Conservation (phyloP, 2,329 filamentous ascomycete species). For the Aspergillus ochraceoroseus region DNA sequence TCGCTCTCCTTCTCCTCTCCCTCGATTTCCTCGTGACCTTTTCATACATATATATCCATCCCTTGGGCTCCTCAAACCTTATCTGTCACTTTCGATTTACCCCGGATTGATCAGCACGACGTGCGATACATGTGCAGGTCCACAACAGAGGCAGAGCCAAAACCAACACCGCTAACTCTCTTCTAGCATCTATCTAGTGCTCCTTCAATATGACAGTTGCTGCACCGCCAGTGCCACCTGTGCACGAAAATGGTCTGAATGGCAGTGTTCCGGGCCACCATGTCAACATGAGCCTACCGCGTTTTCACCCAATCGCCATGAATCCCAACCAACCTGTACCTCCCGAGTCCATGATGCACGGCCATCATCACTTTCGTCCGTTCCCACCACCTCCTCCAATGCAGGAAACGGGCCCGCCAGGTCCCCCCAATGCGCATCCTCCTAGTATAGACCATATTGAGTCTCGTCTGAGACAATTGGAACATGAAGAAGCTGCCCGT, state of each 20-base stretch:
- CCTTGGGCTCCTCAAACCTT: not conserved
- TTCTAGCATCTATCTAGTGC: constrained; percentile 8
- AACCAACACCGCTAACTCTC: constrained; percentile 13
- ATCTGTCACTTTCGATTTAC: constrained; percentile 1
- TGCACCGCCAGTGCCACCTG: constrained; percentile 35
- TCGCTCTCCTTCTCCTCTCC: not conserved
- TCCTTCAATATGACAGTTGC: constrained; percentile 33
- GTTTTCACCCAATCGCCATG: constrained; percentile 42
- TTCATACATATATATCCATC: not conserved
- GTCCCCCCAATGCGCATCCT: constrained; percentile 24
- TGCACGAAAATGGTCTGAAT: constrained; percentile 33
- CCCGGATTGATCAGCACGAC: constrained; percentile 1
- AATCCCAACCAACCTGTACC: constrained; percentile 35
- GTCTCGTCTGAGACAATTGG: constrained; percentile 36
- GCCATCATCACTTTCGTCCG: constrained; percentile 32
- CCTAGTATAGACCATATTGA: constrained; percentile 38
- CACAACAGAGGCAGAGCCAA: constrained; percentile 3
- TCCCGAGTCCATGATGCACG: constrained; percentile 33
- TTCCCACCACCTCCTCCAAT: constrained; percentile 29
- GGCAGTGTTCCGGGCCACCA: constrained; percentile 23
- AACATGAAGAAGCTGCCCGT: constrained; percentile 39
- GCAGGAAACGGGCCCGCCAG: constrained; percentile 29
- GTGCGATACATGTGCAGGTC: constrained; percentile 10
- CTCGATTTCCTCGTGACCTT: not conserved
- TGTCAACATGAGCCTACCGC: constrained; percentile 33